phyloP scores from a whole-genome alignment of 768 basidiomycete genomes.

The Paxillus rubicundulus region DNA sequence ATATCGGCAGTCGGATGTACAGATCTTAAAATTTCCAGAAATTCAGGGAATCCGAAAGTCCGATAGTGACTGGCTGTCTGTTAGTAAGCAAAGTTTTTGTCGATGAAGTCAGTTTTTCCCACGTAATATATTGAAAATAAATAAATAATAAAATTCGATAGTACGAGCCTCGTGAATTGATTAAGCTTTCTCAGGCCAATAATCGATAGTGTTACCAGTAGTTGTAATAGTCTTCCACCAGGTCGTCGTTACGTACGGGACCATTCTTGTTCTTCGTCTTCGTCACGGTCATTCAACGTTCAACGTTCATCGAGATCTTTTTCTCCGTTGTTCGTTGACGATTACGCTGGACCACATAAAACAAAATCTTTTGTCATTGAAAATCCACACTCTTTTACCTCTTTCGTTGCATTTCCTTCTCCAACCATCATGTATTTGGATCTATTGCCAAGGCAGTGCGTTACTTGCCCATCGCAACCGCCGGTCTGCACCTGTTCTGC shows the following conservation, averaged over 20 bases:
- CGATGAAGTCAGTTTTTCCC: no score
- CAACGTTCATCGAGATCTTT: neutral
- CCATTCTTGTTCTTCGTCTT: neutral
- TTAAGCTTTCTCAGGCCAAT: no score
- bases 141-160: no score
- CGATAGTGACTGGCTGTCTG: no score
- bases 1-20: constrained; percentile 16
- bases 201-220: no score
- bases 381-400: constrained; percentile 34
- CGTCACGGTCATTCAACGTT: constrained; percentile 9
- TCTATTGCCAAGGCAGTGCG: constrained; percentile 46
- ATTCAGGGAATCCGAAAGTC: no score
- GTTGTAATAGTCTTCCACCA: neutral
- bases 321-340: constrained; percentile 17
- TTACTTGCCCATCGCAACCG: constrained; percentile 47
- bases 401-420: constrained; percentile 10
- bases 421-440: constrained; percentile 36
- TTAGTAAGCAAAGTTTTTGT: no score
- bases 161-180: no score
- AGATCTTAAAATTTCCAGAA: no score
- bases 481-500: constrained; percentile 53
- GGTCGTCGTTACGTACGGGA: neutral
- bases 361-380: constrained; percentile 9
- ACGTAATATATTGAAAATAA: no score
- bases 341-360: constrained; percentile 23